These are phyloP conservation scores for Dimargaris cristalligena DNA, from an alignment of 192 early-diverging fungal genomes.

Conservation along the genomic window DNA sequence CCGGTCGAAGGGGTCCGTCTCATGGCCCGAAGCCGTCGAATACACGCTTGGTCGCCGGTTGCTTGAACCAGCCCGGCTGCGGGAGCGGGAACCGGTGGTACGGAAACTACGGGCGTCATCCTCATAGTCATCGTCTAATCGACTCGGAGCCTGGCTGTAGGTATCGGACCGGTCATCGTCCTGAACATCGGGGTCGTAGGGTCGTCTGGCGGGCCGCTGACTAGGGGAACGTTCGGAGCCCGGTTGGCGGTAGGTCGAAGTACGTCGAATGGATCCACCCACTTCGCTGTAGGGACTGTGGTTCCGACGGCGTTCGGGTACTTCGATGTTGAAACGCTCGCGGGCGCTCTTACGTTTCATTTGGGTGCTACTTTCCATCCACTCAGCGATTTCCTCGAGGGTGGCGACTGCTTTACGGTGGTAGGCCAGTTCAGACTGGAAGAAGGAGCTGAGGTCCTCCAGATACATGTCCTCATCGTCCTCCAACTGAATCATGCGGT, in stretches of 20 bases:
- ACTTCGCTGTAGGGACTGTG: slow-evolving; percentile 12
- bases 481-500: slow-evolving; percentile 67
- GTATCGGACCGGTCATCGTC: slow-evolving; percentile 13
- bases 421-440: slow-evolving; percentile 25
- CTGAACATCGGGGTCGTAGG: no score
- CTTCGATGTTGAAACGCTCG: slow-evolving; percentile 6
- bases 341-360: slow-evolving; percentile 8
- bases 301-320: not conserved
- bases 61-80: slow-evolving; percentile 26
- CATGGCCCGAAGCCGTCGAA: slow-evolving; percentile 19
- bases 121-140: slow-evolving; percentile 13
- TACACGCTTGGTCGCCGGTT: no score
- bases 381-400: slow-evolving; percentile 18
- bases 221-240: not conserved
- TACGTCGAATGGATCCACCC: slow-evolving; percentile 15
- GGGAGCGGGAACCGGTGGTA: slow-evolving; percentile 20
- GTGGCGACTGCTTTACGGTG: slow-evolving; percentile 21
- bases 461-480: slow-evolving; percentile 54
- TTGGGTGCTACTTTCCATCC: not conserved
- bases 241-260: slow-evolving; percentile 17
- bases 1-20: slow-evolving; percentile 12
- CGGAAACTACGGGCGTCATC: slow-evolving; percentile 12
- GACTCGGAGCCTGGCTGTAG: slow-evolving; percentile 17
- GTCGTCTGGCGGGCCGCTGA: no score
- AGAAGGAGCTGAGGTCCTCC: slow-evolving; percentile 30